Base-by-base conservation (phyloP, 225 moss, liverwort and hornwort genomes). In the Asterella californica region DNA sequence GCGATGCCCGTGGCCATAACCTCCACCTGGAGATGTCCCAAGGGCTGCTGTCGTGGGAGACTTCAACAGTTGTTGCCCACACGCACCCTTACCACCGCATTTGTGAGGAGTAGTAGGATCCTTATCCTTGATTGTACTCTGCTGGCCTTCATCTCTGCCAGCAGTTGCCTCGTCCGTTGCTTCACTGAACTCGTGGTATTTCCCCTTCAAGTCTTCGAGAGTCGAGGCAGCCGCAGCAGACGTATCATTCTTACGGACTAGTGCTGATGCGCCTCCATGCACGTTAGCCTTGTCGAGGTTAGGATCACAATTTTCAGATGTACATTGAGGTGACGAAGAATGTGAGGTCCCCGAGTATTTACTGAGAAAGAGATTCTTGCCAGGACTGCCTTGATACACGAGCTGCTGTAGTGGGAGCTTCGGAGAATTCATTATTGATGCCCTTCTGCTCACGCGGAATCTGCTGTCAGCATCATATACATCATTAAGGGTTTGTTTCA, bases 231-330 rank as follows among this genome's bases (percentile, higher is more conserved):
- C 47, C n/a, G 48, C 71, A 47, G 62, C 12, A 42, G 77, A 24
- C 22, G 80, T 67, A 10, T 75, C 77, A 42, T 42, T 67, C 70
- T 87, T 87, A 5, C 61, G 72, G 11, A 36, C 17, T 10, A 37
- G 66, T 4, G 61, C 65, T 5, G 24, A 46, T 2, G 21, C 9
- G 10, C 32, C 11, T 2, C 54, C 57, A 57, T 54, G 30, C 17
- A 47, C 25, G 27, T 70, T 37, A 6, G 75, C 12, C 19, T 36
- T 71, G 10, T 78, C 63, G 19, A 85, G 70, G 65, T 83, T 81
- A 12, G 87, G 87, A 66, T 88, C 85, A 53, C 85, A 88, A 79
- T 88, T 88, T 72, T 88, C 87, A 38, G 85, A 80, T 22, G 81
- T 60, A 10, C 38, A 2, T 18, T 24, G 42, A n/a, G 54, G 65